Conservation (phyloP, 306 rosid genomes). For the barrel medic (Medicago truncatula) region MtrunA17r5.0-ANR NC_053045.1:47669001-47669500, state of each 20-base stretch:
- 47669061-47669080: slow-evolving; percentile 74
- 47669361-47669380: slow-evolving; percentile 81
- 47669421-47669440: slow-evolving; percentile 85
- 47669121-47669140: slow-evolving; percentile 52
- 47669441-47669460: slow-evolving; percentile 70
- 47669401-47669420: slow-evolving; percentile 93
- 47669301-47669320: slow-evolving; percentile 47
- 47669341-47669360: slow-evolving; percentile 65
- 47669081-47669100: slow-evolving; percentile 69
- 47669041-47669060: slow-evolving; percentile 62
- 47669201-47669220: slow-evolving; percentile 47
- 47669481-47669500: slow-evolving; percentile 84
- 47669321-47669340: slow-evolving; percentile 80
- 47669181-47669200: slow-evolving; percentile 56
- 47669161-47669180: slow-evolving; percentile 76
- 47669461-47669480: slow-evolving; percentile 58
- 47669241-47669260: slow-evolving; percentile 79
- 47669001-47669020: slow-evolving; percentile 50
- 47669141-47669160: slow-evolving; percentile 73
- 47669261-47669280: slow-evolving; percentile 59
- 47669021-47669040: slow-evolving; percentile 41
- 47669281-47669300: slow-evolving; percentile 60
- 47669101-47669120: slow-evolving; percentile 59
- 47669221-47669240: slow-evolving; percentile 83
- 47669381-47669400: slow-evolving; percentile 68